Evolutionary conservation across 768 basidiomycete genomes (phyloP).

Genomic region (Mycena vulgaris): DNA sequence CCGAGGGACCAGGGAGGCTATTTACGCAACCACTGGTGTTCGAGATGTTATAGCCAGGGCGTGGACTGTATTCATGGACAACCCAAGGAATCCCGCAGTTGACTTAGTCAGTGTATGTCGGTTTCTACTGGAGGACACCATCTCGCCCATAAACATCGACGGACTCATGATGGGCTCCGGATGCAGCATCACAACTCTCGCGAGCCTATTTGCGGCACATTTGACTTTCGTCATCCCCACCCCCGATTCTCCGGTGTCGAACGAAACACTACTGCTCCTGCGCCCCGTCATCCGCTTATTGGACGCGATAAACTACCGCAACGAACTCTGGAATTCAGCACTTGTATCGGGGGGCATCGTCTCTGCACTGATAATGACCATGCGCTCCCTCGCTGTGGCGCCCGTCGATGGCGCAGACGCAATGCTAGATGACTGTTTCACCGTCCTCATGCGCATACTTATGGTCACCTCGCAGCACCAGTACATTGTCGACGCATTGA

Average conservation of each 20-base stretch:
- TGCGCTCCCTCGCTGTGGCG: neutral
- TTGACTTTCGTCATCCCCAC: neutral
- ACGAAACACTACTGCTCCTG: neutral
- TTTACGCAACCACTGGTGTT: neutral
- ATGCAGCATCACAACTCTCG: neutral
- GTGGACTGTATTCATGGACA: slow-evolving; percentile 5
- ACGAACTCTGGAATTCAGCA: neutral
- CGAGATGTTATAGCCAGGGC: neutral
- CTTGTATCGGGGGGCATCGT: slow-evolving; percentile 5
- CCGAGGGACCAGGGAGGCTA: neutral
- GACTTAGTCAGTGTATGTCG: neutral
- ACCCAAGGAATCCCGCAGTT: neutral
- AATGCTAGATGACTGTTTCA: slow-evolving; percentile 10
- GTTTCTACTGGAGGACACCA: neutral
- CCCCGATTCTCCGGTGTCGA: neutral
- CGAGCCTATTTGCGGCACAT: neutral
- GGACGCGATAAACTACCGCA: neutral
- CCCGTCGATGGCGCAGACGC: neutral
- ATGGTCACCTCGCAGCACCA: neutral
- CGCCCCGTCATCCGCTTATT: slow-evolving; percentile 3
- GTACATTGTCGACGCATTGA: neutral
- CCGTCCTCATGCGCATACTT: neutral
- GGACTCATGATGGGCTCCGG: neutral
- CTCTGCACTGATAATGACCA: neutral
- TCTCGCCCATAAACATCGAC: neutral